phyloP scores from a whole-genome alignment of 495 filamentous ascomycete species.

The Tuber microsphaerosporum region DNA sequence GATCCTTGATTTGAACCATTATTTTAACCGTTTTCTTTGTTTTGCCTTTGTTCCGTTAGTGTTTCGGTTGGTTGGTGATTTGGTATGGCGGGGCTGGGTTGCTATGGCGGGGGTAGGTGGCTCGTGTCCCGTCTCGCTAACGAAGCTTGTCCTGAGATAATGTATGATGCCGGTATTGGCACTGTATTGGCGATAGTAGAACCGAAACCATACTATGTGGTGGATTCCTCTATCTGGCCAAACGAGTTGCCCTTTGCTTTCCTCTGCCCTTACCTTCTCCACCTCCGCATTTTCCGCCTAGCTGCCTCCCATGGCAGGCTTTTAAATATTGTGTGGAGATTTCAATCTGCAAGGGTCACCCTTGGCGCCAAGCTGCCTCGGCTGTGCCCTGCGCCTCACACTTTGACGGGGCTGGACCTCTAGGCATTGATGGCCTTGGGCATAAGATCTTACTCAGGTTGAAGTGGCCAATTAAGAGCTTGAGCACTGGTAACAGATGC shows the following conservation, averaged over 20 bases:
- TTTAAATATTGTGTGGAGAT: not conserved
- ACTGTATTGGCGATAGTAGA: not conserved
- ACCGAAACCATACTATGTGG: not conserved
- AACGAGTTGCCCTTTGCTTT: not conserved
- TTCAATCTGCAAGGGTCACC: not conserved
- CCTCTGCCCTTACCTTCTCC: not conserved
- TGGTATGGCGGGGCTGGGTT: not conserved
- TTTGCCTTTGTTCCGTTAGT: not conserved
- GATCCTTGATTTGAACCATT: constrained; percentile 1
- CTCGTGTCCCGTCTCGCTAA: not conserved
- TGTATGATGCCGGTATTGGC: not conserved
- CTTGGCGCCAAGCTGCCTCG: not conserved
- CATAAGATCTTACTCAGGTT: not conserved
- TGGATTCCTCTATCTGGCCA: not conserved
- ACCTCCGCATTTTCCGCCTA: not conserved
- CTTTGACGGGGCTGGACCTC: not conserved
- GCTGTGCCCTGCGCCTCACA: not conserved
- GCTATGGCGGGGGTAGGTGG: not conserved
- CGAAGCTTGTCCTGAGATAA: not conserved
- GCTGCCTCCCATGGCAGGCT: not conserved
- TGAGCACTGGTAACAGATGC: too few species aligned
- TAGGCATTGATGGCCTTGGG: not conserved
- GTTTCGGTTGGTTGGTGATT: not conserved
- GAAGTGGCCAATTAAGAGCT: not conserved
- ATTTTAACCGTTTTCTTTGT: not conserved